Conservation (phyloP, 495 filamentous ascomycete genomes). For the Daldinia decipiens region DNA sequence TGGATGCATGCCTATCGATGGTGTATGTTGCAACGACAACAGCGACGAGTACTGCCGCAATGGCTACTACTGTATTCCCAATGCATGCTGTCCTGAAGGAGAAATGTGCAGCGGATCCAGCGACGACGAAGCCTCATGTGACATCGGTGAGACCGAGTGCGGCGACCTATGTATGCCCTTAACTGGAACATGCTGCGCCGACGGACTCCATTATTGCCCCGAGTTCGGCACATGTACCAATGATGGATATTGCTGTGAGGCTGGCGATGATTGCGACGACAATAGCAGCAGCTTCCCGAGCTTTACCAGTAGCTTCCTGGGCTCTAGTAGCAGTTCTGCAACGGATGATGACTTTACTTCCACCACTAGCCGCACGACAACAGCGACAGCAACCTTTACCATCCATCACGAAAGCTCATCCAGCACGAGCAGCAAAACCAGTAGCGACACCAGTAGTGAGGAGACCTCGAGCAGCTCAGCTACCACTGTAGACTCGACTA, state of each 20-base stretch:
- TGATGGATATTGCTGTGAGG: conserved; percentile 41
- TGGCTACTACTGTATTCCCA: conserved; percentile 42
- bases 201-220: conserved; percentile 34
- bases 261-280: conserved; percentile 31
- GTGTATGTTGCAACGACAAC: conserved; percentile 41
- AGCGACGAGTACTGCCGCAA: conserved; percentile 39
- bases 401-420: conserved; percentile 7
- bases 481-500: neutral
- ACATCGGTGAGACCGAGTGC: conserved; percentile 24
- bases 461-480: neutral
- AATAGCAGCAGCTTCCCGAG: conserved; percentile 14
- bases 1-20: conserved; percentile 31
- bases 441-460: neutral
- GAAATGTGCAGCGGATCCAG: conserved; percentile 33
- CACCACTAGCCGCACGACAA: conserved; percentile 34
- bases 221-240: conserved; percentile 40
- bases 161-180: conserved; percentile 40
- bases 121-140: conserved; percentile 15
- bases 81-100: conserved; percentile 40
- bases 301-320: conserved; percentile 12
- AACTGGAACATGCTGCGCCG: conserved; percentile 38
- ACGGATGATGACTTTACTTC: conserved; percentile 24
- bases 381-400: conserved; percentile 25
- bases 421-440: conserved; percentile 12
- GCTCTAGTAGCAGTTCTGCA: conserved; percentile 8